Conservation (phyloP, 306 rosid species). For the Quercus agrifolia region DNA sequence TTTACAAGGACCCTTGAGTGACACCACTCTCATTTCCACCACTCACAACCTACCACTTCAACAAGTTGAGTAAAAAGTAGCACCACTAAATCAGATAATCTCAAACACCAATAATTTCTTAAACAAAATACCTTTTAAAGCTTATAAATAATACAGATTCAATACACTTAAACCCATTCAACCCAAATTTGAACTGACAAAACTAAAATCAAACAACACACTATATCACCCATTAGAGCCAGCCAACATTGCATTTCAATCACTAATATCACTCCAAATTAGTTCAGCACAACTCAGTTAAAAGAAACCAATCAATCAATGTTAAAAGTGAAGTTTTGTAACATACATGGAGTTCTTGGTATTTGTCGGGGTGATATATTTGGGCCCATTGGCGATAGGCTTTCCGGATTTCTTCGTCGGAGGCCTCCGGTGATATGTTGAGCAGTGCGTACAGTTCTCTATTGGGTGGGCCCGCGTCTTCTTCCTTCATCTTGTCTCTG, state of each 20-base stretch:
- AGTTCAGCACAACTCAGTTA: background rate
- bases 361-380: constrained; percentile 89
- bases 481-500: constrained; percentile 47
- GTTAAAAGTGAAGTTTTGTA: too few species aligned
- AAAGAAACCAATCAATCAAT: too few species aligned
- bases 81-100: background rate
- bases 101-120: background rate
- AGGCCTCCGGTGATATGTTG: constrained; percentile 82
- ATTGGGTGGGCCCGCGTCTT: constrained; percentile 49
- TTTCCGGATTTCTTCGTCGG: constrained; percentile 95
- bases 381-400: constrained; percentile 99
- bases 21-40: too few species aligned
- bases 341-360: constrained; percentile 77
- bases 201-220: background rate
- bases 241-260: background rate
- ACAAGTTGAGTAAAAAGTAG: too few species aligned
- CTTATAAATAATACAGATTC: background rate
- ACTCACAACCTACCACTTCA: too few species aligned
- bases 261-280: background rate
- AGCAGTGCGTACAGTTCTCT: constrained; percentile 82
- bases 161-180: background rate
- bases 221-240: background rate
- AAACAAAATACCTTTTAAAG: background rate
- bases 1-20: too few species aligned
- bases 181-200: background rate